Percentiles rank a stretch among this genome's conserved stretches.
phyloP scores from a whole-genome alignment of 345 rosid genomes.

The Boechera divaricarpa region DNA sequence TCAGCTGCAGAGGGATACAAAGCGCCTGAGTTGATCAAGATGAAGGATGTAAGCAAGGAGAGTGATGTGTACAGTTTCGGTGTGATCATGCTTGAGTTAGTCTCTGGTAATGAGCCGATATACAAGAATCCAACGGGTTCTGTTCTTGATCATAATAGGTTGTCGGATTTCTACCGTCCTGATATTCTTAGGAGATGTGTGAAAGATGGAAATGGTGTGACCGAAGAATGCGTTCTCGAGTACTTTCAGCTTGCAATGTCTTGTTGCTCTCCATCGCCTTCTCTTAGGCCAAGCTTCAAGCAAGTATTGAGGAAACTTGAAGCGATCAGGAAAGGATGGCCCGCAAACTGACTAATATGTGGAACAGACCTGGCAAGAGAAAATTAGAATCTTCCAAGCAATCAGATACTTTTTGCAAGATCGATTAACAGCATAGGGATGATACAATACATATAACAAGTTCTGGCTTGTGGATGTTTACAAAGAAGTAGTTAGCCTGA shows the following conservation, averaged over 20 bases:
- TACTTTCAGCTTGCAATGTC: constrained; percentile 79
- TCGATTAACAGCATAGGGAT: not conserved
- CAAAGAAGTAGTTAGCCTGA: constrained; percentile 19
- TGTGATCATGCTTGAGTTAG: constrained; percentile 74
- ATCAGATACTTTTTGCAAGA: constrained; percentile 16
- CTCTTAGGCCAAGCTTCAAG: constrained; percentile 70
- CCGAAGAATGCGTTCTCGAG: constrained; percentile 62
- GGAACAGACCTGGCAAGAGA: constrained; percentile 8
- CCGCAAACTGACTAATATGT: constrained; percentile 10
- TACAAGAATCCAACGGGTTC: constrained; percentile 27
- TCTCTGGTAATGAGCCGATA: constrained; percentile 70
- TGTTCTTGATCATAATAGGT: constrained; percentile 54
- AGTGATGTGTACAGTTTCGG: constrained; percentile 84
- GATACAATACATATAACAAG: constrained; percentile 17
- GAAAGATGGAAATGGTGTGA: constrained; percentile 45
- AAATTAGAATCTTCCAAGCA: constrained; percentile 3
- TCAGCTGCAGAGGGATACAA: constrained; percentile 81
- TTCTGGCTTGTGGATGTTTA: constrained; percentile 11
- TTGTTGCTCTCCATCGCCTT: constrained; percentile 82
- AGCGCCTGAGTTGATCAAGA: constrained; percentile 90
- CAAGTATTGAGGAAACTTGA: constrained; percentile 71
- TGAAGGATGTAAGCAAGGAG: constrained; percentile 70
- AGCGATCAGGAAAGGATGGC: constrained; percentile 57
- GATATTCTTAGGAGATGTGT: constrained; percentile 47
- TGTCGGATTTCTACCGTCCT: constrained; percentile 63